A percentile compares a stretch with the other conserved stretches of the same genome.
phyloP scores from a whole-genome alignment of 164 flowering plant genomes.

The Kingdonia uniflora region DNA sequence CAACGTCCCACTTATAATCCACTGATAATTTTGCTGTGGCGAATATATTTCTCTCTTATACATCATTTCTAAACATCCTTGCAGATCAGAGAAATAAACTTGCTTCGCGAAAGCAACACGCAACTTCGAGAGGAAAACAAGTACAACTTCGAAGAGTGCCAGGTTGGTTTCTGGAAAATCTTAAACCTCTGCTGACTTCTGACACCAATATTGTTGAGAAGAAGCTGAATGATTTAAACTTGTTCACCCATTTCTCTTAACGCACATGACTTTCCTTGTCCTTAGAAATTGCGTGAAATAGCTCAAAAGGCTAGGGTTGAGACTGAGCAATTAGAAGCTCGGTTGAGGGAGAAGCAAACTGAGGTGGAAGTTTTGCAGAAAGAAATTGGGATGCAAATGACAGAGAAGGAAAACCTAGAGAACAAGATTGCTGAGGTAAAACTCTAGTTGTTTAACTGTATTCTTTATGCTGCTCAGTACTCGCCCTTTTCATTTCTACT shows the following conservation, averaged over 20 bases:
- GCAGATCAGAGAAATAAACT: conserved; percentile 69
- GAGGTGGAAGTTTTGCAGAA: conserved; percentile 47
- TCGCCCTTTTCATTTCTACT: not conserved
- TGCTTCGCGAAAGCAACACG: conserved; percentile 91
- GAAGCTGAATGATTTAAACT: too few species aligned
- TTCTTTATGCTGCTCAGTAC: not conserved
- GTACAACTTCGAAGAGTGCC: conserved; percentile 89
- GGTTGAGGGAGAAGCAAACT: conserved; percentile 38
- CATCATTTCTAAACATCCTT: not conserved
- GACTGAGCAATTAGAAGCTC: conserved; percentile 28
- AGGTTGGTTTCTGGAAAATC: conserved; percentile 32
- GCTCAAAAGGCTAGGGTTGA: conserved; percentile 36
- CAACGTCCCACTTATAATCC: too few species aligned
- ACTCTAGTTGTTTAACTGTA: not conserved
- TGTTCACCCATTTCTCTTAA: too few species aligned
- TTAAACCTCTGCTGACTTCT: too few species aligned
- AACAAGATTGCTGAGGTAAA: conserved; percentile 53
- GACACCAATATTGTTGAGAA: too few species aligned
- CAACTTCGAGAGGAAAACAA: conserved; percentile 93
- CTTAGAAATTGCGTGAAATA: conserved; percentile 67
- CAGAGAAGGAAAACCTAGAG: conserved; percentile 40
- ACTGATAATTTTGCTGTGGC: too few species aligned
- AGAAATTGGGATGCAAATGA: conserved; percentile 41
- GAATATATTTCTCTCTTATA: not conserved
- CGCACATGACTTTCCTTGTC: not conserved